A percentile compares a stretch with the other conserved stretches of the same genome.
Evolutionary conservation across 2,329 filamentous ascomycete species (phyloP).

Genomic region (Penicillium corylophilum): DNA sequence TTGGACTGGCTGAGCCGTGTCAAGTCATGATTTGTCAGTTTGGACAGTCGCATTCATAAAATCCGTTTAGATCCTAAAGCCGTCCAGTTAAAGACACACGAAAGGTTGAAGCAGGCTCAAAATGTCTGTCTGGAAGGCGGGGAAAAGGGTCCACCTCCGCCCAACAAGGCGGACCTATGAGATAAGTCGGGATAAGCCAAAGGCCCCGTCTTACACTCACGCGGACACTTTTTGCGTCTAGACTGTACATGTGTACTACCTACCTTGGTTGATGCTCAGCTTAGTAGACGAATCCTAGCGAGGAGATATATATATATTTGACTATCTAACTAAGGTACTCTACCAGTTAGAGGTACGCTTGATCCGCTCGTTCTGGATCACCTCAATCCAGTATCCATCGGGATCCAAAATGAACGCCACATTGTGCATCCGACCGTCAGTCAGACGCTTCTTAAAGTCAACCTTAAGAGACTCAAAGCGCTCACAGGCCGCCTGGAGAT

Average conservation of each 20-base stretch:
- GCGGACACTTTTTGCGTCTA: background rate
- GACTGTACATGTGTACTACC: background rate
- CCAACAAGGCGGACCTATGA: constrained; percentile 16
- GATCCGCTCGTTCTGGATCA: constrained; percentile 67
- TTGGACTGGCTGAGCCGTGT: constrained; percentile 1
- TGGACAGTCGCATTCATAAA: constrained; percentile 1
- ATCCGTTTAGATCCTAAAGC: background rate
- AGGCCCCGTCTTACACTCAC: background rate
- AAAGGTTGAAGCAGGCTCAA: constrained; percentile 1
- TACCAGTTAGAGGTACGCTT: constrained; percentile 46
- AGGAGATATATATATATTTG: too few relatives aligned
- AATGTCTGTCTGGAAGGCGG: constrained; percentile 15
- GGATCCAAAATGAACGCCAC: constrained; percentile 90
- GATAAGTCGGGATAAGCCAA: constrained; percentile 17
- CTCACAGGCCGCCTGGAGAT: constrained; percentile 81
- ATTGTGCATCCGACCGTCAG: constrained; percentile 87
- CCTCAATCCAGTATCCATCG: constrained; percentile 76
- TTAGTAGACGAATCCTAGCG: too few relatives aligned
- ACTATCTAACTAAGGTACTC: background rate
- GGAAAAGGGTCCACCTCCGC: constrained; percentile 18
- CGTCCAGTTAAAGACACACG: background rate
- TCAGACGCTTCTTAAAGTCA: constrained; percentile 92
- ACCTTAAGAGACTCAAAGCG: constrained; percentile 80
- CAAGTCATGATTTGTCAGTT: constrained; percentile 9
- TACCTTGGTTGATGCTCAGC: too few relatives aligned